These are phyloP conservation scores for Cercospora sp. DNA, from an alignment of 2,329 filamentous ascomycete species.

Conservation along the genomic window DNA sequence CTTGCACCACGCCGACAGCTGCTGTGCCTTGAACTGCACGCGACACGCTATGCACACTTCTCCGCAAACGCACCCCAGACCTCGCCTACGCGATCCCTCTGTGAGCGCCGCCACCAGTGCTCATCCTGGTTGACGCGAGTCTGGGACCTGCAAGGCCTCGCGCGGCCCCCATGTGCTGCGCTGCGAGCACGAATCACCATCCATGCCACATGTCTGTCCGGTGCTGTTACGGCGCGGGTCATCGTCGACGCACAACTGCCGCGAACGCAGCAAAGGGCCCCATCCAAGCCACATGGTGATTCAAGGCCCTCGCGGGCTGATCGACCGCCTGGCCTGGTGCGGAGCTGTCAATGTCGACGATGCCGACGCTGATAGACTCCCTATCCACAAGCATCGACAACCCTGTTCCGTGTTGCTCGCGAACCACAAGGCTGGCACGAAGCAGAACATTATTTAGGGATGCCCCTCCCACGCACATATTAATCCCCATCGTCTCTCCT, in stretches of 20 bases:
- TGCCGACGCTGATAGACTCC: not conserved
- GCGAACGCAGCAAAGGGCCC: not conserved
- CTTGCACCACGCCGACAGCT: not conserved
- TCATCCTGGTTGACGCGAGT: not conserved
- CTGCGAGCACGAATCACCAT: not conserved
- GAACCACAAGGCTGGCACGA: slow-evolving; percentile 8
- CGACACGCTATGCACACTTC: not conserved
- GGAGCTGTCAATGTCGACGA: not conserved
- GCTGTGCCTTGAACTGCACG: not conserved
- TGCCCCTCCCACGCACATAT: slow-evolving; percentile 9
- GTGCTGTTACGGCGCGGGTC: not conserved
- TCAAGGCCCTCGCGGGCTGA: not conserved
- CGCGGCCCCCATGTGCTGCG: not conserved
- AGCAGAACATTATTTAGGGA: slow-evolving; percentile 10
- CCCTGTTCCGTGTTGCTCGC: not conserved
- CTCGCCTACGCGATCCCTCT: not conserved
- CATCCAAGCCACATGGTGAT: not conserved
- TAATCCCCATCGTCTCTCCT: slow-evolving; percentile 6
- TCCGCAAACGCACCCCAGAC: not conserved
- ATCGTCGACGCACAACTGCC: not conserved
- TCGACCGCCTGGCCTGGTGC: not conserved
- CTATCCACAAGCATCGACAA: not conserved
- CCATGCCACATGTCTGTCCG: not conserved
- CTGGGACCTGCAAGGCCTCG: too few relatives aligned
- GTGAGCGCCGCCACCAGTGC: not conserved